These are phyloP conservation scores for Lycium ferocissimum DNA, from an alignment of 257 asterid species.

Conservation along the genomic window DNA sequence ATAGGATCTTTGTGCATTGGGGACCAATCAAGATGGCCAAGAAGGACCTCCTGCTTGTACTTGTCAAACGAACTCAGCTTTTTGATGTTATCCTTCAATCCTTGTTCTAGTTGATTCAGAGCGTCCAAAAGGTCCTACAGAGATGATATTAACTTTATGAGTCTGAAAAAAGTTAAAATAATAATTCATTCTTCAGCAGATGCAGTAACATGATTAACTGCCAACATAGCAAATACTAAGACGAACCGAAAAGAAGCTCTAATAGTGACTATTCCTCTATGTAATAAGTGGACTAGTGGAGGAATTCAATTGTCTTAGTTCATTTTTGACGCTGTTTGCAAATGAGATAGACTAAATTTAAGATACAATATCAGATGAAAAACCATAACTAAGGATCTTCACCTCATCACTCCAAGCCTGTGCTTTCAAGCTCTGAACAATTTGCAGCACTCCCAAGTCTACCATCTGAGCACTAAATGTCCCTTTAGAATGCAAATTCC, in stretches of 20 bases:
- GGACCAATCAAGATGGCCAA: conserved; percentile 93
- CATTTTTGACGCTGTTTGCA: neutral
- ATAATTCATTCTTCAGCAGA: neutral
- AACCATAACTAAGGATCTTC: conserved; percentile 31
- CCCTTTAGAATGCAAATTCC: conserved; percentile 83
- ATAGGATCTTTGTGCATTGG: conserved; percentile 92
- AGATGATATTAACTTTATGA: neutral
- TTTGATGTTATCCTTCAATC: conserved; percentile 74
- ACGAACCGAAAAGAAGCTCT: neutral
- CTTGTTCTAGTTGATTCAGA: conserved; percentile 81
- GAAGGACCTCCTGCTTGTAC: conserved; percentile 91
- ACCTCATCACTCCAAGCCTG: conserved; percentile 99
- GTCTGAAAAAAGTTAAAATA: neutral
- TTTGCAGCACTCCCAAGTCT: conserved; percentile 77
- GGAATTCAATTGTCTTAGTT: neutral
- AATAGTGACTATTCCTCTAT: neutral
- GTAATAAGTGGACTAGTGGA: neutral
- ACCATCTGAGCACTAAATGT: conserved; percentile 86
- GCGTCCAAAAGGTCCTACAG: conserved; percentile 82
- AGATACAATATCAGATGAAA: neutral
- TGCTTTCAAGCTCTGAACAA: conserved; percentile 89
- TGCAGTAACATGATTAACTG: neutral
- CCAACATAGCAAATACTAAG: neutral
- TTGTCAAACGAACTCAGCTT: conserved; percentile 78
- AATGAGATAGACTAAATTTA: neutral